phyloP scores from a whole-genome alignment of 1,284 basidiomycete species.

The Tylopilus orsonianus region DNA sequence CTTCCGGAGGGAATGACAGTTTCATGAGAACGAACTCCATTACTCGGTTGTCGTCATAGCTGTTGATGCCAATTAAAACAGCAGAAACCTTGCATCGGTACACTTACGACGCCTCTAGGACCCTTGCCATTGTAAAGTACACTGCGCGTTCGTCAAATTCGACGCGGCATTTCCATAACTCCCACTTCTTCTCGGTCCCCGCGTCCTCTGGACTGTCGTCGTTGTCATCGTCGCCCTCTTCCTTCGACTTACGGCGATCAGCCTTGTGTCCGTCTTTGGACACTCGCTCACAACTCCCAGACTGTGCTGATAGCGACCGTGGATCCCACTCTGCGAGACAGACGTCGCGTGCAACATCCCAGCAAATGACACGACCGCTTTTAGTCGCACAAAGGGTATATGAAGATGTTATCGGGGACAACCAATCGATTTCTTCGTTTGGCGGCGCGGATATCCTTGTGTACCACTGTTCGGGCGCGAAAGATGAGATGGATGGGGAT shows the following conservation, averaged over 20 bases:
- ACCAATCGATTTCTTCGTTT: constrained; percentile 68
- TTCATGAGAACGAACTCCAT: constrained; percentile 62
- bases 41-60: constrained; percentile 45
- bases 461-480: constrained; percentile 46
- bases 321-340: constrained; percentile 69
- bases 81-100: background rate
- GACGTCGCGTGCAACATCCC: constrained; percentile 61
- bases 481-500: constrained; percentile 17
- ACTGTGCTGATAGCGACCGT: constrained; percentile 20
- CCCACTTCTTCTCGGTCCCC: constrained; percentile 48
- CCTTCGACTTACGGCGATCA: constrained; percentile 13
- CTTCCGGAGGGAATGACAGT: constrained; percentile 46
- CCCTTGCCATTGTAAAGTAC: constrained; percentile 72
- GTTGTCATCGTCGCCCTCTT: constrained; percentile 10
- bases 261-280: constrained; percentile 11
- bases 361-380: constrained; percentile 72
- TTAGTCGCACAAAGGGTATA: constrained; percentile 73
- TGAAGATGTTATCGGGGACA: constrained; percentile 70
- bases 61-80: constrained; percentile 14
- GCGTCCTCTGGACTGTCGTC: constrained; percentile 3
- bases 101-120: constrained; percentile 52
- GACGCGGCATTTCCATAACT: constrained; percentile 74
- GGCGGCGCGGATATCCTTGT: constrained; percentile 62
- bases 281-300: constrained; percentile 3
- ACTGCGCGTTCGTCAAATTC: constrained; percentile 70